These are phyloP conservation scores for Pichia manshurica DNA, from an alignment of 805 yeast species.

Conservation along the genomic window DNA sequence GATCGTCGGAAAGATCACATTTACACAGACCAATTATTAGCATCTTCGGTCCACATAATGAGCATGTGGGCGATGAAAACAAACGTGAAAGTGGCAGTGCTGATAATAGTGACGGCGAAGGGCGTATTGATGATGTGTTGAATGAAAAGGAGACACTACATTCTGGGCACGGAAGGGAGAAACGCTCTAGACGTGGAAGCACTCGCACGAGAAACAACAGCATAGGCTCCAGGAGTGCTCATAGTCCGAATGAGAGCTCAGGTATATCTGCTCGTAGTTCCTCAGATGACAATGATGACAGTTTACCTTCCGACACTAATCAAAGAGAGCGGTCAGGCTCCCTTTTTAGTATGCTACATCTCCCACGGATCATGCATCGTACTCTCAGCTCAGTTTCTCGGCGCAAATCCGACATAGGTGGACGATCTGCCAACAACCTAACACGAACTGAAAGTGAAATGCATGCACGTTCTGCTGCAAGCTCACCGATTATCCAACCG, in stretches of 20 bases:
- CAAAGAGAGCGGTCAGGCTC: slow-evolving; percentile 6
- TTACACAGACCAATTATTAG: background rate
- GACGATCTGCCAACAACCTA: background rate
- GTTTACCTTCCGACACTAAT: background rate
- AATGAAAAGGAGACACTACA: no score
- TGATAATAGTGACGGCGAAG: no score
- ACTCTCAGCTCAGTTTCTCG: background rate
- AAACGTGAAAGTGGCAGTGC: background rate
- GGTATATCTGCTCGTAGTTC: background rate
- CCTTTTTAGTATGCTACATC: slow-evolving; percentile 1
- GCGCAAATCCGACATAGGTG: slow-evolving; percentile 1
- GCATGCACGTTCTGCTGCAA: background rate
- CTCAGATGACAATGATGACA: background rate
- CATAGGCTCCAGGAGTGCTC: no score
- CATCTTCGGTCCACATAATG: background rate
- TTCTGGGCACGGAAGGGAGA: no score
- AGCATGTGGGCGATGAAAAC: background rate
- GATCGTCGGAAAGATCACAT: background rate
- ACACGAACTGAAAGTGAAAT: background rate
- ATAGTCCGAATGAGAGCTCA: no score
- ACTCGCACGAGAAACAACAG: no score
- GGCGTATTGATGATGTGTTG: no score
- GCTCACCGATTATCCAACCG: slow-evolving; percentile 8
- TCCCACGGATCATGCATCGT: slow-evolving; percentile 1
- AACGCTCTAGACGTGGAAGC: no score